Base-by-base conservation (phyloP, 192 early-diverging fungal genomes). In the Coemansia sp. region DNA sequence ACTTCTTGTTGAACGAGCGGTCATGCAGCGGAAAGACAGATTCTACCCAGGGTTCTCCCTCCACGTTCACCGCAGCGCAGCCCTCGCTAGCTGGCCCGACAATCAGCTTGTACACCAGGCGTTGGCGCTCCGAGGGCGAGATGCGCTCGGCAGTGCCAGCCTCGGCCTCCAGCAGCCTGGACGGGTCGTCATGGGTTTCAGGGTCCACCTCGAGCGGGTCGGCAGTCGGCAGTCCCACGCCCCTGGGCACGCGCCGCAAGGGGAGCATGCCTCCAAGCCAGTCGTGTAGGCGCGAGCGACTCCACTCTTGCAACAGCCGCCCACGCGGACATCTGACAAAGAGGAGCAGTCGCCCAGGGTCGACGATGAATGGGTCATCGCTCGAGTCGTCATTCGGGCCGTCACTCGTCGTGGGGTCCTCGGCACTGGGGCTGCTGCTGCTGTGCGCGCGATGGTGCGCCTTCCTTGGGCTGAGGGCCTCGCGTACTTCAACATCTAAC, bases 21-120 rank as follows among this genome's bases (percentile, higher is more conserved):
- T 97, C 89, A 57, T 97, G 94, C 57, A 94, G 80, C n/a, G 89
- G 86, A 22, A 93, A 84, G 32, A 97, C 81, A 35, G 88, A 87
- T 43, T 89, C 88, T 2, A 91, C 84, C 39, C 62, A 65, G 40
- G 78, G 63, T 74, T 78, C 84, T 6, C 85, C 65, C 60, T 88
- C 74, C 86, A 84, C 62, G 91, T 89, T 29, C 86, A 82, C 56
- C 62, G 56, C 63, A 15, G 71, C 68, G 45, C 76, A 64, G 45
- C 68, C 76, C 14, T 78, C 81, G 59, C 58, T 59, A 25, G 12
- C 57, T 12, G 81, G 61, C n/a, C 75, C 80, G 8, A 35, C 41
- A n/a, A 83, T 68, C 57, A 83, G 40, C 47, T 63, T 62, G 59
- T 72, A 37, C 60, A 78, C 70, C 60, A 75, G 51, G 49, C 76